Evolutionary conservation across 208 protist genomes (phyloP).

Genomic region (Wallacemonas collosoma): DNA sequence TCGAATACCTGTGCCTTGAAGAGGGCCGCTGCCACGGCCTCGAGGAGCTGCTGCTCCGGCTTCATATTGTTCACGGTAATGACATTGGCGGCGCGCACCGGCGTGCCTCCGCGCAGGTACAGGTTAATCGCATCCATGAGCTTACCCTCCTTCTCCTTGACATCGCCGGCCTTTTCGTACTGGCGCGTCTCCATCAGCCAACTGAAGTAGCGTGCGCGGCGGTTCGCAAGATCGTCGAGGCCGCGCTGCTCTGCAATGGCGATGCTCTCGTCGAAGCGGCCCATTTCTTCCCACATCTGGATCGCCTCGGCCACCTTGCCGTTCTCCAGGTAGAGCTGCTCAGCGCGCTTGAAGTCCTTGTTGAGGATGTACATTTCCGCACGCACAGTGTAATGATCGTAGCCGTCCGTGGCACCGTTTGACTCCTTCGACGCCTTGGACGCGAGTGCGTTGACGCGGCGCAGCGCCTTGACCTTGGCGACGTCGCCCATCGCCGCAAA

Average conservation of each 20-base stretch:
- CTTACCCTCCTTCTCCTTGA: constrained; percentile 95
- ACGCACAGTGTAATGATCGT: constrained; percentile 92
- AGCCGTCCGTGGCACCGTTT: constrained; percentile 67
- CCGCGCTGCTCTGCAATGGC: constrained; percentile 83
- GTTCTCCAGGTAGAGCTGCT: constrained; percentile 95
- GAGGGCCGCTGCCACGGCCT: constrained; percentile 94
- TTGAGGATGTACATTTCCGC: constrained; percentile 90
- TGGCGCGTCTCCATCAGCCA: constrained; percentile 96
- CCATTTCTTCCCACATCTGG: constrained; percentile 96
- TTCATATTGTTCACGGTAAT: constrained; percentile 85
- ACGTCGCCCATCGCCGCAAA: constrained; percentile 95
- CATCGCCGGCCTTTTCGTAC: constrained; percentile 95
- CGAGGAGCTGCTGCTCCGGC: constrained; percentile 90
- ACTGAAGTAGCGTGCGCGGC: constrained; percentile 90
- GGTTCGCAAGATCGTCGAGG: constrained; percentile 85
- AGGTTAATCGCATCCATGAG: constrained; percentile 95
- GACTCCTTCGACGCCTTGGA: constrained; percentile 55
- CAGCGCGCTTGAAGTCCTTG: constrained; percentile 92
- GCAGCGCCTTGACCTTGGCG: constrained; percentile 90
- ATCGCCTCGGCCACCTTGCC: constrained; percentile 94
- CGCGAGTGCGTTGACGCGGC: constrained; percentile 87
- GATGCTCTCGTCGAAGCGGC: constrained; percentile 93
- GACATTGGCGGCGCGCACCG: constrained; percentile 91
- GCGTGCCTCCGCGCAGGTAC: constrained; percentile 95
- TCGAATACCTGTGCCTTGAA: constrained; percentile 94